These are phyloP conservation scores for Penicillium mononematosum DNA, from an alignment of 495 filamentous ascomycete species.

Conservation along the genomic window DNA sequence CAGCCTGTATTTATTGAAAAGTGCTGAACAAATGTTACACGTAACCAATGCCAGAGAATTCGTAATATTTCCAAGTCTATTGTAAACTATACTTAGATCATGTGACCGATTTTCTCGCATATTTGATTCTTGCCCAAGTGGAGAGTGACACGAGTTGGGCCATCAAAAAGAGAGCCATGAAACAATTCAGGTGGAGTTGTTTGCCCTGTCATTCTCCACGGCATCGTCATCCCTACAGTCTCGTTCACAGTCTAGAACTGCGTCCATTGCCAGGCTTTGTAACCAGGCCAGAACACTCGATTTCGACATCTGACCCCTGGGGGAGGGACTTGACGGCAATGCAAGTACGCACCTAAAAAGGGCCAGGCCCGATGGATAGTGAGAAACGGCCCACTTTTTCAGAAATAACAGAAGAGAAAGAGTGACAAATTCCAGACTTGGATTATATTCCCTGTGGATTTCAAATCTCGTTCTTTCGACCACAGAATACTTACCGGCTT, in stretches of 20 bases:
- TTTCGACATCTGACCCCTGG: constrained; percentile 66
- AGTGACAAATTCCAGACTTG: neutral
- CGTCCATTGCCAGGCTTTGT: constrained; percentile 11
- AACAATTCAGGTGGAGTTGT: constrained; percentile 5
- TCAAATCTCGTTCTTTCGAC: neutral
- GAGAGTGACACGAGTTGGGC: neutral
- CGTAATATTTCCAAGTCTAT: constrained; percentile 1
- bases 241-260: constrained; percentile 16
- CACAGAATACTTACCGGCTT: constrained; percentile 45
- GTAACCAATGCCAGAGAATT: neutral
- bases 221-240: constrained; percentile 1
- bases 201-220: constrained; percentile 1
- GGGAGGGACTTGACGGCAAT: constrained; percentile 66
- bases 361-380: constrained; percentile 2
- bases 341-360: constrained; percentile 54
- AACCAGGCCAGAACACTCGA: constrained; percentile 54
- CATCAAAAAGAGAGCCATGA: neutral
- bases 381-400: constrained; percentile 5
- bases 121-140: neutral
- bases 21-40: neutral
- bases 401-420: neutral
- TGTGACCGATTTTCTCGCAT: neutral
- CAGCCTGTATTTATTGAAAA: neutral
- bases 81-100: constrained; percentile 6
- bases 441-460: neutral